Evolutionary conservation across 2,329 filamentous ascomycete species (phyloP), one percentile per base, ranked within the genome.

Genomic region (Aspergillus sp.): DNA sequence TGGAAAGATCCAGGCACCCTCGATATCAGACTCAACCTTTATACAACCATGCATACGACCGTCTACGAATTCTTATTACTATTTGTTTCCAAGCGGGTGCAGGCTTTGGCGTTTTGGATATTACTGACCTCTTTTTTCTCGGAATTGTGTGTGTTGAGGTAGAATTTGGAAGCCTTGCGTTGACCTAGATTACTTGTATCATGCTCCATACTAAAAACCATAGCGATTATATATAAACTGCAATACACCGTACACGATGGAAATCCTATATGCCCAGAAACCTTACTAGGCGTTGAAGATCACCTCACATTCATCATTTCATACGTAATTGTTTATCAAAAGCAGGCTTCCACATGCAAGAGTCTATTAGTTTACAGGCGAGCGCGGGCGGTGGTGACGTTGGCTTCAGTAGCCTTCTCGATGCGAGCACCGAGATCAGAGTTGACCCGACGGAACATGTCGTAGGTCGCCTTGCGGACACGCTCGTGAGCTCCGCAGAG

Each of bases 361-460:
- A 16, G 17, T 42, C 17, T 17, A 42, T 42, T 51, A 50, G 45
- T 47, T 54, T 69, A 70, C 52, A 69, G 49, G 54, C 65, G 64
- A 35, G 67, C 64, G 10, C 56, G 51, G 24, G 55, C 51, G 30
- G 60, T 53, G n/a, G 26, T 56, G 13, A 58, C 59, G 32, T 65
- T 63, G 7, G 58, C 61, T 68, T 85, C 82, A 1, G 82, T 84
- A 48, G 74, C 74, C 55, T 75, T 71, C 63, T 76, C 72, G 61
- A 86, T 80, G 11, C 77, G 73, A 33, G 65, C 66, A 22, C 82
- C 82, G 3, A 86, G 74, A 14, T 76, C 75, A 9, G 69, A 55
- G 58, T 84, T 78, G n/a, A 86, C 81, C 42, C 73, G 76, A 38
- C 66, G 64, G 67, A 85, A 87, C 81, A 85, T 84, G 47, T 74